phyloP scores from a whole-genome alignment of 805 yeast genomes.

The Debaryomyces tyrocola region DNA sequence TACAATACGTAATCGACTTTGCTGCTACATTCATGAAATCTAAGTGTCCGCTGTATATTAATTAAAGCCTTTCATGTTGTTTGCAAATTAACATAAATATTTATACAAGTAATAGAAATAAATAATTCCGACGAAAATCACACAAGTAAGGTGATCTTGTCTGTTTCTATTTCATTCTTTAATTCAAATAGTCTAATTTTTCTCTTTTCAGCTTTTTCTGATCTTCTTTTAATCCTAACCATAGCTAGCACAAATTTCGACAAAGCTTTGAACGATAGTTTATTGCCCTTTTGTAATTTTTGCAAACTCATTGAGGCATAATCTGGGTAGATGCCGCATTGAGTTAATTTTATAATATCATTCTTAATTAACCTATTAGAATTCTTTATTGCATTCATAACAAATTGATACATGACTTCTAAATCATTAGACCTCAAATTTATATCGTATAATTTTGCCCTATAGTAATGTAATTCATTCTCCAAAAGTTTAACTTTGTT shows the following conservation, averaged over 20 bases:
- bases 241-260: constrained; percentile 40
- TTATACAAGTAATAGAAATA: constrained; percentile 3
- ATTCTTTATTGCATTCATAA: constrained; percentile 27
- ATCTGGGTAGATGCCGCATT: constrained; percentile 36
- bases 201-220: constrained; percentile 26
- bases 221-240: constrained; percentile 32
- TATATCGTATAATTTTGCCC: constrained; percentile 48
- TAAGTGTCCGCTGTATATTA: background rate
- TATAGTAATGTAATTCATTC: constrained; percentile 45
- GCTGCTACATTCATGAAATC: background rate
- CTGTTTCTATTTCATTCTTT: constrained; percentile 31
- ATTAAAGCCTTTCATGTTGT: background rate
- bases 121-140: background rate
- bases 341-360: constrained; percentile 28
- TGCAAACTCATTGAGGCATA: constrained; percentile 14
- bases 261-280: constrained; percentile 28
- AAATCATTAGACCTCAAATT: constrained; percentile 34
- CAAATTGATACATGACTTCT: constrained; percentile 32
- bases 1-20: background rate
- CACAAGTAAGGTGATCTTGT: constrained; percentile 14
- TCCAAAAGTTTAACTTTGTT: constrained; percentile 23
- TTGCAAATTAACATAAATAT: constrained; percentile 1
- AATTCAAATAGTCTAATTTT: constrained; percentile 24
- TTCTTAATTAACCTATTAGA: constrained; percentile 23
- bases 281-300: constrained; percentile 13